Evolutionary conservation across 148 eudicot genomes (phyloP).

Genomic region (Fagopyrum esculentum): DNA sequence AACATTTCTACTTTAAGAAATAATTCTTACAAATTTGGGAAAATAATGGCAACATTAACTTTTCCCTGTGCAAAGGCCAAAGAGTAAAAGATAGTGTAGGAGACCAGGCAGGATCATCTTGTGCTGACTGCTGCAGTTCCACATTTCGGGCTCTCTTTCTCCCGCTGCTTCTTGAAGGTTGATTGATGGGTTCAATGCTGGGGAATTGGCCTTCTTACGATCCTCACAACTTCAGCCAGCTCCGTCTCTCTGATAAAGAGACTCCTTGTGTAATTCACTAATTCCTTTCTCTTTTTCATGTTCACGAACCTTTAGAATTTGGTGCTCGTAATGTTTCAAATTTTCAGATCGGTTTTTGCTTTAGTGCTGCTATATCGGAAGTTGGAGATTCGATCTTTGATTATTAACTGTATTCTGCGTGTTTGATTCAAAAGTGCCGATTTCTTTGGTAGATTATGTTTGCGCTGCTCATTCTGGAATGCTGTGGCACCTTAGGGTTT

Average conservation of each 20-base stretch:
- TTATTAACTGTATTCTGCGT: background rate
- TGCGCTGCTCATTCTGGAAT: background rate
- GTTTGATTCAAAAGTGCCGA: background rate
- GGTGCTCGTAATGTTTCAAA: background rate
- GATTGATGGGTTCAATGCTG: slow-evolving; percentile 49
- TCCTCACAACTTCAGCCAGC: slow-evolving; percentile 84
- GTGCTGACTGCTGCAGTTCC: background rate
- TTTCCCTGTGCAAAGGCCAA: background rate
- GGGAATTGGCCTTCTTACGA: slow-evolving; percentile 73
- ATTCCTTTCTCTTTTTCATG: background rate
- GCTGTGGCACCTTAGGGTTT: background rate
- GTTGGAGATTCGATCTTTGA: background rate
- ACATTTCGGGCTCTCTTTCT: background rate
- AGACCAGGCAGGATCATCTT: background rate
- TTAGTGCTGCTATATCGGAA: background rate
- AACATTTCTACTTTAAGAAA: no score
- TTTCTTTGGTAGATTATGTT: background rate
- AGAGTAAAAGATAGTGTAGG: background rate
- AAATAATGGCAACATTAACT: no score
- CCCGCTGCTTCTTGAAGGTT: background rate
- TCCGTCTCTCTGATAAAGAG: slow-evolving; percentile 76
- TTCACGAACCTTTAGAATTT: slow-evolving; percentile 1
- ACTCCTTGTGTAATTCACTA: slow-evolving; percentile 53
- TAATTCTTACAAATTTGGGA: no score
- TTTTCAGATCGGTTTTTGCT: background rate